These are phyloP conservation scores for Durio zibethinus DNA, from an alignment of 345 rosid genomes.

Conservation along the genomic window DNA sequence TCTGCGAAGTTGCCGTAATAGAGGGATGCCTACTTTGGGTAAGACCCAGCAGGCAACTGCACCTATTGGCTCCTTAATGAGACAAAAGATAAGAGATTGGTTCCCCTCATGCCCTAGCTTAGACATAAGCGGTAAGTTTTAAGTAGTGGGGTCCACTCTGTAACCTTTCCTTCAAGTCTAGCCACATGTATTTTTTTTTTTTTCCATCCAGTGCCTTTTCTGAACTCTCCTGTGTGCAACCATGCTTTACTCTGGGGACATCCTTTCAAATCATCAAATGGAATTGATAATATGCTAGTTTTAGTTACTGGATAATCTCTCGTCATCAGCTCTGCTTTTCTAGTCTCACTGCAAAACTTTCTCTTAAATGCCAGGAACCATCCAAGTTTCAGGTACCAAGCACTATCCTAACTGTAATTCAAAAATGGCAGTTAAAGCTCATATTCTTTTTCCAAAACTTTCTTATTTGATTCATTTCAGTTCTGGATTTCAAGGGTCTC, in stretches of 20 bases:
- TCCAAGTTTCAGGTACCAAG: slow-evolving; percentile 73
- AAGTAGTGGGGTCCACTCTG: slow-evolving; percentile 38
- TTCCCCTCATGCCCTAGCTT: not conserved
- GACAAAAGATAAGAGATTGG: slow-evolving; percentile 5
- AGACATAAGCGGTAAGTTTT: not conserved
- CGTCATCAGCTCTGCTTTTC: not conserved
- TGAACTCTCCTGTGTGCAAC: slow-evolving; percentile 1
- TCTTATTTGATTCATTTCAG: slow-evolving; percentile 33
- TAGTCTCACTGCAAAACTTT: slow-evolving; percentile 1
- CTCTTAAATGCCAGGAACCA: slow-evolving; percentile 79
- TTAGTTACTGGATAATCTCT: not conserved
- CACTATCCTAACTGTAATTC: slow-evolving; percentile 18
- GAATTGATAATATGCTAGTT: not conserved
- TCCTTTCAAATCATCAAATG: not conserved
- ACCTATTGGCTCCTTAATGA: not conserved
- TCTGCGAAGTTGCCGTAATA: not conserved
- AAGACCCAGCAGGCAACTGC: not conserved
- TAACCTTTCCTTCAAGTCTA: slow-evolving; percentile 26
- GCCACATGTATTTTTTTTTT: slow-evolving; percentile 46
- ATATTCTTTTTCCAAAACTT: not conserved
- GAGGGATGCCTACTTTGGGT: not conserved
- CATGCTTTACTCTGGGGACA: slow-evolving; percentile 6
- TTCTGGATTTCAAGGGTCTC: slow-evolving; percentile 50
- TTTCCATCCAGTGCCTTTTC: slow-evolving; percentile 38
- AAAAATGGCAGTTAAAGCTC: slow-evolving; percentile 4